Percentiles rank a stretch among this genome's conserved stretches.
Evolutionary conservation across 495 filamentous ascomycete species (phyloP).

Genomic region (Thermothielavioides terrestris): DNA sequence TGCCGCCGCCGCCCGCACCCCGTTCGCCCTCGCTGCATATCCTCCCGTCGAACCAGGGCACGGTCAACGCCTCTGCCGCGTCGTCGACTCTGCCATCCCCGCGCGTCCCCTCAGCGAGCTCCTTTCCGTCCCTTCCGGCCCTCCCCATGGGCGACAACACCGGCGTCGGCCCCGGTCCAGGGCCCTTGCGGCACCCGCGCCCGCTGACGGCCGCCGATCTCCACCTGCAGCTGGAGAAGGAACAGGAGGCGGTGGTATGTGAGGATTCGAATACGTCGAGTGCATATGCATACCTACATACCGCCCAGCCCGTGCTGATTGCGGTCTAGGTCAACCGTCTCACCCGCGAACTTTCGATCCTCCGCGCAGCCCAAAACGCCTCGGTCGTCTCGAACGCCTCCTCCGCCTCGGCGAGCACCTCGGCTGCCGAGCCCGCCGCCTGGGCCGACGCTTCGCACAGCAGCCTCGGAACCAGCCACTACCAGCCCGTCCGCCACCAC

Average conservation of each 20-base stretch:
- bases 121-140: constrained; percentile 43
- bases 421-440: constrained; percentile 28
- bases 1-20: constrained; percentile 24
- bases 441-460: constrained; percentile 25
- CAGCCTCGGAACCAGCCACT: constrained; percentile 30
- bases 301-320: too few species aligned
- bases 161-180: constrained; percentile 54
- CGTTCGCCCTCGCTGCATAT: constrained; percentile 36
- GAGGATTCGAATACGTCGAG: too few species aligned
- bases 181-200: constrained; percentile 68
- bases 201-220: constrained; percentile 81
- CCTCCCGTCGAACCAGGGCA: constrained; percentile 45
- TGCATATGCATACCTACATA: too few species aligned
- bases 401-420: constrained; percentile 48
- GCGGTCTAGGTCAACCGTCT: constrained; percentile 72
- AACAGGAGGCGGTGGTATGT: constrained; percentile 86
- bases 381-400: constrained; percentile 76
- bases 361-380: constrained; percentile 71
- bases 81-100: constrained; percentile 22
- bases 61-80: constrained; percentile 38
- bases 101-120: constrained; percentile 13
- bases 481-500: constrained; percentile 33
- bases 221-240: constrained; percentile 79
- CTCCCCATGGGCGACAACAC: constrained; percentile 45
- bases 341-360: constrained; percentile 70